Evolutionary conservation across 345 rosid species (phyloP), one percentile per base, ranked within the genome.

Genomic region (Hypericum androsaemum): DNA sequence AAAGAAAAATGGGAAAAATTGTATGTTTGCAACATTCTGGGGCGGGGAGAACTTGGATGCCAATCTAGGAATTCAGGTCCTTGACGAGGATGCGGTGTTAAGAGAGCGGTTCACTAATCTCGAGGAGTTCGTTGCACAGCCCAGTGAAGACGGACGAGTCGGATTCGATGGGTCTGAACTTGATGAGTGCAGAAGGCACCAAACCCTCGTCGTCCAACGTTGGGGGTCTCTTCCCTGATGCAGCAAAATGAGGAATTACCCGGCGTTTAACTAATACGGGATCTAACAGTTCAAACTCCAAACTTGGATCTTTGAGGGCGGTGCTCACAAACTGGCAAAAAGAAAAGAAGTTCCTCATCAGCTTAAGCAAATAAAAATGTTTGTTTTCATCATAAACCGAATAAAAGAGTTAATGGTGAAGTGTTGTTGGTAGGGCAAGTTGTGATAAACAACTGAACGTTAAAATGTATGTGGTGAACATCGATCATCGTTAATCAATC

Each of bases 181-280:
- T 84, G 65, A 90, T 62, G 12, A 90, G 92, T 6, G 95, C 83
- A 0, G 96, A 81, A 9, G 98, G 96, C 57, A 92, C 96, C 72
- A 92, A 73, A 39, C 74, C 94, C 50, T 87, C 94, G 0, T 81
- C 94, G 6, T 79, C 94, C 6, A 92, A 64, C 0, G 89, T 84
- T 10, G n/a, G 65, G 5, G 77, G 66, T 64, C 70, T 79, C 75
- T 68, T 74, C 9, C 94, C 94, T 5, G 74, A 57, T 0, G 69
- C 60, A 0, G 75, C 62, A 45, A 67, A 72, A 67, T 61, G 75
- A 6, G 89, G 89, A 60, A 92, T 74, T 45, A 83, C 88, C 38
- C 82, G 79, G 37, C 89, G 73, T 62, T 73, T 80, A 38, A 84
- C 77, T 15, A 74, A 44, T 6, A 81, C 79, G 0, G 94, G 98